Base-by-base conservation (phyloP, 1,284 basidiomycete species). In the Rhodotorula mucilaginosa region DNA sequence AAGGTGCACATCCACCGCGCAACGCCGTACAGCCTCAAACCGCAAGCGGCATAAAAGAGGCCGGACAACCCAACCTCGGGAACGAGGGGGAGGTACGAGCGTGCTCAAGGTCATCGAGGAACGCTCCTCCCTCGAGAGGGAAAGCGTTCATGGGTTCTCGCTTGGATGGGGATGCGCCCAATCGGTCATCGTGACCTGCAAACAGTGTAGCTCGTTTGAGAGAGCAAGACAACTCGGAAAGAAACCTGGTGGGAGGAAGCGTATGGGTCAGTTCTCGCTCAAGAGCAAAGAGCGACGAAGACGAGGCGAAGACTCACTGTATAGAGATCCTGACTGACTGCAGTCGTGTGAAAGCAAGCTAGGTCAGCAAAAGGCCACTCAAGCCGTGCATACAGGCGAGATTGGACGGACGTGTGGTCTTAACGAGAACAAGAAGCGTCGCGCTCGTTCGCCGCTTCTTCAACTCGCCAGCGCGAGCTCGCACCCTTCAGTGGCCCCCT, bases 271-370 rank as follows among this genome's bases (percentile, higher is more conserved):
- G 58, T 31, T 58, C 39, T 46, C 34, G 34, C 5, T 34, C 34
- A 7, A 5, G 34, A 34, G 34, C 5, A 44, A 2, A 31, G 44
- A 39, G n/a, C 23, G 58, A 2, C 3, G 48, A n/a, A 26, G 19
- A 29, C 7, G 29, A 8, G n/a, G n/a, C 19, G 47, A 26, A 31
- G 64, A 65, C 57, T 57, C 58, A 59, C 65, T 66, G 65, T 67
- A 67, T 61, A 67, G 65, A 67, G 65, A 67, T 67, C 65, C 65
- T 67, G 65, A 67, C 65, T 67, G 65, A 67, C 65, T 67, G 59
- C 29, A 46, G 16, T 8, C 44, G 59, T 12, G 51, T 26, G 31
- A 31, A 44, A n/a, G 21, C 3, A 19, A 16, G 5, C 16, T 26
- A 46, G 12, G 59, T 61, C 65, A 67, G 65, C 21, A 26, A 12